Percentiles rank a stretch among this genome's conserved stretches.
These are phyloP conservation scores for Gossypium rotundifolium DNA, from an alignment of 345 rosid species.

Conservation along the genomic window DNA sequence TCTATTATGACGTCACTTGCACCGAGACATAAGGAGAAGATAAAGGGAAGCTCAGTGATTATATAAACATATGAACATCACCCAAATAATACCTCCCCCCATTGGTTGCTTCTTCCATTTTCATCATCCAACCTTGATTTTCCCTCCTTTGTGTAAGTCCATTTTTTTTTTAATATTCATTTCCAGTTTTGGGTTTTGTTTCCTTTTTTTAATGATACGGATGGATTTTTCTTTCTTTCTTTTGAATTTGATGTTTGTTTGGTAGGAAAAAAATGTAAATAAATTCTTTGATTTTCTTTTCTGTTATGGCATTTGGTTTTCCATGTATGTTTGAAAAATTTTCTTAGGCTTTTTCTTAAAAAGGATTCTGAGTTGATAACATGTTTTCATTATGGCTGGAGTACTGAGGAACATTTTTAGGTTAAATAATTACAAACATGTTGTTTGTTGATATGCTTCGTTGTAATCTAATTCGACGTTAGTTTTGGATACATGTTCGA, in stretches of 20 bases:
- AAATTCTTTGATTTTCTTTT: too few species aligned
- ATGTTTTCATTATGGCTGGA: background rate
- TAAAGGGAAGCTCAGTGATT: background rate
- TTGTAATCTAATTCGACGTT: too few species aligned
- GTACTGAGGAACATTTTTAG: too few species aligned
- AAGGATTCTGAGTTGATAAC: background rate
- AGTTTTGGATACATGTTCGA: too few species aligned
- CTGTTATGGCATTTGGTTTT: too few species aligned
- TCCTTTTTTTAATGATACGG: background rate
- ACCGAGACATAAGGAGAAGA: slow-evolving; percentile 13
- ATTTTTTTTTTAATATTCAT: background rate
- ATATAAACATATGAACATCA: too few species aligned
- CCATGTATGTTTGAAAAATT: too few species aligned
- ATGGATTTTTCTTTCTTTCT: background rate
- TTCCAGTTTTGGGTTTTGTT: slow-evolving; percentile 11
- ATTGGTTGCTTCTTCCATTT: background rate
- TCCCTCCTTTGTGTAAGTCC: slow-evolving; percentile 9
- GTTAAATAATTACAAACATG: too few species aligned
- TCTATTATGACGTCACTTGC: background rate
- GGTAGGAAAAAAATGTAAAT: background rate
- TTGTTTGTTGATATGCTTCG: too few species aligned
- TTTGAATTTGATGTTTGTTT: background rate
- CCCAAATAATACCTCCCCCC: too few species aligned
- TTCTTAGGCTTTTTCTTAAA: too few species aligned
- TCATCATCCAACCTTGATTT: background rate